These are phyloP conservation scores for Microcos paniculata DNA, from an alignment of 345 rosid genomes.

Conservation along the genomic window DNA sequence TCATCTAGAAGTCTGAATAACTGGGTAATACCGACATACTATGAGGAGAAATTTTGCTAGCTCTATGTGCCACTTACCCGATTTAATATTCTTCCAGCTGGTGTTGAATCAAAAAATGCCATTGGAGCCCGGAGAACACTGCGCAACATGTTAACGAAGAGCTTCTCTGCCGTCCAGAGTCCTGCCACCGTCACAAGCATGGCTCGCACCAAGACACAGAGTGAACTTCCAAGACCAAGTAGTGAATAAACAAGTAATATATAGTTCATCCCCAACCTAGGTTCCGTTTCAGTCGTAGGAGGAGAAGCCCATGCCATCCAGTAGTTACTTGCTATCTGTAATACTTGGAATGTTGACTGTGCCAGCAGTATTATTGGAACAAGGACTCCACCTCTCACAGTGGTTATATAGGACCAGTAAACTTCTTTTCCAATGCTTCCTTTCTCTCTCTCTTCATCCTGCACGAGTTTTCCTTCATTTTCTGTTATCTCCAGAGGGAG, in stretches of 20 bases:
- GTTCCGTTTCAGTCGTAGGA: conserved; percentile 52
- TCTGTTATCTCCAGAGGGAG: conserved; percentile 55
- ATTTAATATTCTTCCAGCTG: conserved; percentile 89
- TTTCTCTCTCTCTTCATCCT: conserved; percentile 89
- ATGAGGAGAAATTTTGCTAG: background rate
- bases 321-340: conserved; percentile 84
- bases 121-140: conserved; percentile 80
- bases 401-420: conserved; percentile 75
- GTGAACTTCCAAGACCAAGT: conserved; percentile 68
- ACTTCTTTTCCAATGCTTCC: conserved; percentile 89
- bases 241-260: conserved; percentile 64
- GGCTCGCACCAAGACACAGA: conserved; percentile 74
- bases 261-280: conserved; percentile 50
- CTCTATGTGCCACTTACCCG: conserved; percentile 49
- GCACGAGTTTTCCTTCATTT: conserved; percentile 75
- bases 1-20: background rate
- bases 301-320: conserved; percentile 93
- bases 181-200: conserved; percentile 63
- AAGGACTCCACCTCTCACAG: conserved; percentile 65
- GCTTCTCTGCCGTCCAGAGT: conserved; percentile 69
- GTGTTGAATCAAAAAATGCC: conserved; percentile 96
- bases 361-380: conserved; percentile 81
- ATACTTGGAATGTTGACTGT: conserved; percentile 75
- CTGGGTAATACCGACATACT: background rate
- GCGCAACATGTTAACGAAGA: conserved; percentile 73